Base-by-base conservation (phyloP, 164 flowering plant species). In the Vitis cinerea region DNA sequence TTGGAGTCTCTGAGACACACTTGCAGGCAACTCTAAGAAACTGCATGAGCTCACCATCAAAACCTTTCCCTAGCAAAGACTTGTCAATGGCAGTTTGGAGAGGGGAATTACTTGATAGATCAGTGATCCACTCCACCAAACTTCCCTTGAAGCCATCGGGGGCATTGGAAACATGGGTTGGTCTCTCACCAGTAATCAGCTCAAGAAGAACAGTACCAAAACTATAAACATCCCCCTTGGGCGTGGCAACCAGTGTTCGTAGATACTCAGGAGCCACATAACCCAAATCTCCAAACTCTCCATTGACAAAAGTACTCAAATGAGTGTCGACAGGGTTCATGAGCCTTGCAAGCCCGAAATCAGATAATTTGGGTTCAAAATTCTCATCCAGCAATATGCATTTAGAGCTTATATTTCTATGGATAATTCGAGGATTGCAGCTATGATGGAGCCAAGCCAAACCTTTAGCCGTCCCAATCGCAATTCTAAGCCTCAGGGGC, bases 261-360 rank as follows among this genome's bases (percentile, higher is more conserved):
- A 84, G 47, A 67, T 86, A 90, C 76, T 90, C 96, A 0, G 93
- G 93, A 61, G 90, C 96, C 17, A 90, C 88, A 74, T 88, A 90
- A 58, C 93, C 96, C 62, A 84, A 61, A 67, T 87, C 93, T 19
- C 91, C 90, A 59, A 88, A 88, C 63, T 85, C 92, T 9, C 94
- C 87, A 62, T 87, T 87, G 51, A 86, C 88, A 59, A 88, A 88
- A 15, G 91, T 87, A 75, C 93, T 90, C 74, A 85, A 65, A 71
- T 85, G 91, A 0, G 90, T 86, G 59, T 90, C 89, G 55, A 86
- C 59, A 2, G 90, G 90, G 67, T 88, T 87, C 93, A 88, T 88
- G 61, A 90, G 87, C 74, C 90, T 76, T 1, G 93, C 91, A 8
- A 88, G 90, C 29, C 96, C 93, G 66, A 90, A 88, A 78, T 88